Evolutionary conservation across 768 basidiomycete genomes (phyloP).

Genomic region (Boletus barrowsii): DNA sequence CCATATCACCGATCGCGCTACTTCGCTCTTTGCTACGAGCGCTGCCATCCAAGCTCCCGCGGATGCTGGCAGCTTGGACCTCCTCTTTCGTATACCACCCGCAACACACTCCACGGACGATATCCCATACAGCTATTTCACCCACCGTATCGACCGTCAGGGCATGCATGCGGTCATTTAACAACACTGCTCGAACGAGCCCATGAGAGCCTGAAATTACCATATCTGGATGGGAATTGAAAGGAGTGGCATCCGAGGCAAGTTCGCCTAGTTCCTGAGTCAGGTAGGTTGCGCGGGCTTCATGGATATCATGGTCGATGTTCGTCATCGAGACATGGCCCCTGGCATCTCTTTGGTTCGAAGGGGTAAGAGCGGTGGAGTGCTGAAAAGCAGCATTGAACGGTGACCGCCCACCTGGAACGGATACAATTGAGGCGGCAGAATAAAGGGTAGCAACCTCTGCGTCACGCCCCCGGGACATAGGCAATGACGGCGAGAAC

Average conservation of each 20-base stretch:
- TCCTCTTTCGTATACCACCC: slow-evolving; percentile 69
- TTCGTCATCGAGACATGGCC: slow-evolving; percentile 19
- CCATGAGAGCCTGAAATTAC: slow-evolving; percentile 76
- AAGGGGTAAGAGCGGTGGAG: slow-evolving; percentile 24
- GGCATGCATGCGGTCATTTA: slow-evolving; percentile 89
- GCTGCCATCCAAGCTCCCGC: slow-evolving; percentile 44
- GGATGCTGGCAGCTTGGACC: slow-evolving; percentile 53
- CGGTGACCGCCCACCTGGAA: slow-evolving; percentile 46
- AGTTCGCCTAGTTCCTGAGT: slow-evolving; percentile 75
- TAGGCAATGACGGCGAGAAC: slow-evolving; percentile 40
- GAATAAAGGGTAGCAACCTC: slow-evolving; percentile 86
- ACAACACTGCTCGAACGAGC: slow-evolving; percentile 72
- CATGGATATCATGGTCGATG: slow-evolving; percentile 30
- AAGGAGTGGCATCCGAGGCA: slow-evolving; percentile 69
- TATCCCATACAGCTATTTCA: slow-evolving; percentile 90
- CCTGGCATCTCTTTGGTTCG: slow-evolving; percentile 23
- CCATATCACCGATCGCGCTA: slow-evolving; percentile 37
- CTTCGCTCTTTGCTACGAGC: slow-evolving; percentile 31
- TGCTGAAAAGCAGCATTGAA: slow-evolving; percentile 35
- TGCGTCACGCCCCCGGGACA: slow-evolving; percentile 51
- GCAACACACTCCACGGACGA: slow-evolving; percentile 71
- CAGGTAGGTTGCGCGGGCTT: slow-evolving; percentile 47
- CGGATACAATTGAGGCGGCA: slow-evolving; percentile 75
- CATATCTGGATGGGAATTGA: slow-evolving; percentile 57
- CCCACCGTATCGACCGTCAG: slow-evolving; percentile 88